Conservation (phyloP, 306 rosid genomes). For the Pachyrhizus erosus region DNA sequence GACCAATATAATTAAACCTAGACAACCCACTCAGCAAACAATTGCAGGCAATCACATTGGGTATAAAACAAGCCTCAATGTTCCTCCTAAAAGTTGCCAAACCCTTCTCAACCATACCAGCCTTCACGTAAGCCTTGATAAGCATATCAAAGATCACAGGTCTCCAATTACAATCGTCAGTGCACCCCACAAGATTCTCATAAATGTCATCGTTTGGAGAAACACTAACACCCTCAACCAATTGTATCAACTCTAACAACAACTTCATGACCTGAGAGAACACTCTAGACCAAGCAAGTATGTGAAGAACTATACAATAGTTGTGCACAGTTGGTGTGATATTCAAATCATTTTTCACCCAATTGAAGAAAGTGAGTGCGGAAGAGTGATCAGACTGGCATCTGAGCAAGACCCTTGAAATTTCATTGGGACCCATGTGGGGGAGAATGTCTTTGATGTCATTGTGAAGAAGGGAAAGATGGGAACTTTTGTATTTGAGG, state of each 20-base stretch:
- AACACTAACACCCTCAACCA: constrained; percentile 42
- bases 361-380: constrained; percentile 72
- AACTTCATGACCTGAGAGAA: constrained; percentile 68
- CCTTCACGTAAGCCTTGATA: constrained; percentile 80
- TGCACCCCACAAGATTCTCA: constrained; percentile 51
- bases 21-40: constrained; percentile 67
- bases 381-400: constrained; percentile 75
- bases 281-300: constrained; percentile 68
- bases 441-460: constrained; percentile 66
- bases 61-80: constrained; percentile 63
- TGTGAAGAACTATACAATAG: constrained; percentile 67
- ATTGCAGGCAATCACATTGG: constrained; percentile 76
- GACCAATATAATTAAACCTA: constrained; percentile 54
- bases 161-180: constrained; percentile 85
- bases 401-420: constrained; percentile 82
- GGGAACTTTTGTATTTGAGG: constrained; percentile 53
- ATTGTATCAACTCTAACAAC: constrained; percentile 65
- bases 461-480: constrained; percentile 59
- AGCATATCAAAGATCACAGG: constrained; percentile 80
- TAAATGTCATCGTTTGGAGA: constrained; percentile 57
- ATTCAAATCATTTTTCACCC: constrained; percentile 73
- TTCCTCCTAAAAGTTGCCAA: constrained; percentile 64
- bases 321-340: constrained; percentile 59
- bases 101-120: constrained; percentile 69
- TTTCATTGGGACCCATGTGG: constrained; percentile 64